A percentile compares a stretch with the other conserved stretches of the same genome.
Conservation (phyloP, 1,139 yeast genomes). For the Yamadazyma blattariae region DNA sequence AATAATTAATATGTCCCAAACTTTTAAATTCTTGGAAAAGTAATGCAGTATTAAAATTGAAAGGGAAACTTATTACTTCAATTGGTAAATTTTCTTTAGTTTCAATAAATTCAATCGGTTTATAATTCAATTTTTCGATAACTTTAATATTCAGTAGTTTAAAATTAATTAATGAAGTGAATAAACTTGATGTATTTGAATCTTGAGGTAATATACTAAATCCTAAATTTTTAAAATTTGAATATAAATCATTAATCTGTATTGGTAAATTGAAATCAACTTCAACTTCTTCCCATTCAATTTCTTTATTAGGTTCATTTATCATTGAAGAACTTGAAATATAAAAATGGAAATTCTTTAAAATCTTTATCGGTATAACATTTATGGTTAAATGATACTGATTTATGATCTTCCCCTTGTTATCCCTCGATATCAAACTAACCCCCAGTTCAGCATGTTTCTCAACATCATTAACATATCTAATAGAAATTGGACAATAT, state of each 20-base stretch:
- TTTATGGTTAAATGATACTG: constrained; percentile 12
- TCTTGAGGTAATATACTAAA: constrained; percentile 30
- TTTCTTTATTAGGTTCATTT: constrained; percentile 12
- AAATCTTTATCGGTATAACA: constrained; percentile 12
- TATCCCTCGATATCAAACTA: constrained; percentile 16
- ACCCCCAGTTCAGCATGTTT: constrained; percentile 28
- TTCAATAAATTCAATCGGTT: constrained; percentile 8
- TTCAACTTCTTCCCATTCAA: constrained; percentile 20
- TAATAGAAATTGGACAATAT: constrained; percentile 26
- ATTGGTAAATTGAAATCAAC: constrained; percentile 9
- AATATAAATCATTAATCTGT: constrained; percentile 12
- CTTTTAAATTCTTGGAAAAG: constrained; percentile 46
- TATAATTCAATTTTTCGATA: constrained; percentile 4
- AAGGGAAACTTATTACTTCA: constrained; percentile 42
- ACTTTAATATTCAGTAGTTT: constrained; percentile 2
- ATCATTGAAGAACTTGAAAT: constrained; percentile 16
- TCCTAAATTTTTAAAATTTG: constrained; percentile 21
- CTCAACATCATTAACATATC: constrained; percentile 19
- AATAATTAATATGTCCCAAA: constrained; percentile 44
- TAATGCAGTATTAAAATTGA: constrained; percentile 50
- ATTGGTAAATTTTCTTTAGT: constrained; percentile 6
- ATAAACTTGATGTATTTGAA: constrained; percentile 2
- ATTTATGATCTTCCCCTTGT: not conserved
- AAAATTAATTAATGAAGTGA: constrained; percentile 3
- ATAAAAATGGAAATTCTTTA: constrained; percentile 15